Evolutionary conservation across 805 yeast species (phyloP).

Genomic region (Saturnispora zaruensis): DNA sequence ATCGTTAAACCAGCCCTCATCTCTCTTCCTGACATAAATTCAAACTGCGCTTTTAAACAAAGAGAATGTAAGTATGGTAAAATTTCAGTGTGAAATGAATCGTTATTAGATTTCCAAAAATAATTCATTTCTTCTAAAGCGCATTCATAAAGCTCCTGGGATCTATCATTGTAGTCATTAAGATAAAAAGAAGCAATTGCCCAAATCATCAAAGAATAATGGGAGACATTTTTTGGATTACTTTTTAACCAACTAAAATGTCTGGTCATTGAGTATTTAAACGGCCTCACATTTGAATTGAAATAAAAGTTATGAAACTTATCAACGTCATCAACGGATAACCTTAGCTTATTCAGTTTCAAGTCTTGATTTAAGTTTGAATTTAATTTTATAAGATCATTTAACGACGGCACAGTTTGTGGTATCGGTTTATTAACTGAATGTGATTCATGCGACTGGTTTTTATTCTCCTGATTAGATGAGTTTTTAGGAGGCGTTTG

Average conservation of each 20-base stretch:
- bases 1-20: conserved; percentile 24
- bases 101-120: conserved; percentile 16
- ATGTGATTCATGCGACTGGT: background rate
- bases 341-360: conserved; percentile 14
- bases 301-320: conserved; percentile 17
- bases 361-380: conserved; percentile 8
- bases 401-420: background rate
- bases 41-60: conserved; percentile 21
- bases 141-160: conserved; percentile 16
- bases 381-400: conserved; percentile 2
- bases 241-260: conserved; percentile 15
- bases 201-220: conserved; percentile 22
- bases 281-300: conserved; percentile 9
- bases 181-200: conserved; percentile 15
- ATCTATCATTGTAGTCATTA: conserved; percentile 16
- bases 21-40: conserved; percentile 22
- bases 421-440: background rate
- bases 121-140: conserved; percentile 13
- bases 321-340: conserved; percentile 18
- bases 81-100: conserved; percentile 14
- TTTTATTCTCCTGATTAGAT: background rate
- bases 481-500: background rate
- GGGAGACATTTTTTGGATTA: conserved; percentile 17
- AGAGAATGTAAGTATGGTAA: conserved; percentile 23
- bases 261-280: conserved; percentile 17